Evolutionary conservation across 345 rosid genomes (phyloP).

Genomic region (Excoecaria agallocha): DNA sequence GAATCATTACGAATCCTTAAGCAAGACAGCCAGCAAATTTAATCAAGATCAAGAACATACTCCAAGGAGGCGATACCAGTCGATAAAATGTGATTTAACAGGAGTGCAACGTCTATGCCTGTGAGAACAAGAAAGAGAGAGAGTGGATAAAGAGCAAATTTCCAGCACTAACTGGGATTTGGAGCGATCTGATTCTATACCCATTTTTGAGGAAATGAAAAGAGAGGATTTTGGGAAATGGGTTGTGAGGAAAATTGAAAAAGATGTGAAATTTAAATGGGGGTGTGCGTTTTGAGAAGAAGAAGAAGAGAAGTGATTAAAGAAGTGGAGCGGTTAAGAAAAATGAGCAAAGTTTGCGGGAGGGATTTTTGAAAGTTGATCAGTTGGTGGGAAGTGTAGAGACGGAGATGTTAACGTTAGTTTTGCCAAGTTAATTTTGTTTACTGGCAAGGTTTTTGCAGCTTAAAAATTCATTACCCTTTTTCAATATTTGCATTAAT

Average conservation of each 20-base stretch:
- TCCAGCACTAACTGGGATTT: constrained; percentile 54
- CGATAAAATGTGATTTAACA: constrained; percentile 50
- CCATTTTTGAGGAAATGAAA: constrained; percentile 29
- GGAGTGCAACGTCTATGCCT: constrained; percentile 9
- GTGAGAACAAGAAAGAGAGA: constrained; percentile 52
- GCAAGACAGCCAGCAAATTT: not conserved
- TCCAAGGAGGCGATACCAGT: constrained; percentile 85
- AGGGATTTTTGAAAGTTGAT: constrained; percentile 61
- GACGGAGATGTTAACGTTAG: constrained; percentile 22
- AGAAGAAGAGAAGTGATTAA: constrained; percentile 11
- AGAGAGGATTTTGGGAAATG: not conserved
- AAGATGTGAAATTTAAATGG: not conserved
- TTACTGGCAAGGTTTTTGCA: not conserved
- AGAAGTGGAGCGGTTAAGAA: constrained; percentile 59
- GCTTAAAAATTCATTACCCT: not conserved
- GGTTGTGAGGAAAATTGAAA: not conserved
- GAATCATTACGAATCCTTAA: not conserved
- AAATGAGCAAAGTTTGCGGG: constrained; percentile 57
- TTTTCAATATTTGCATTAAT: not conserved
- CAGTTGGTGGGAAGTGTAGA: constrained; percentile 49
- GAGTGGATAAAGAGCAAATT: constrained; percentile 58
- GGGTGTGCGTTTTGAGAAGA: constrained; percentile 14
- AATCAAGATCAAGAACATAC: constrained; percentile 41
- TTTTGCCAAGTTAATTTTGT: constrained; percentile 7
- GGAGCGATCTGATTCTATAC: constrained; percentile 37